These are phyloP conservation scores for Eucalyptus curtisii DNA, from an alignment of 345 rosid species.

Conservation along the genomic window DNA sequence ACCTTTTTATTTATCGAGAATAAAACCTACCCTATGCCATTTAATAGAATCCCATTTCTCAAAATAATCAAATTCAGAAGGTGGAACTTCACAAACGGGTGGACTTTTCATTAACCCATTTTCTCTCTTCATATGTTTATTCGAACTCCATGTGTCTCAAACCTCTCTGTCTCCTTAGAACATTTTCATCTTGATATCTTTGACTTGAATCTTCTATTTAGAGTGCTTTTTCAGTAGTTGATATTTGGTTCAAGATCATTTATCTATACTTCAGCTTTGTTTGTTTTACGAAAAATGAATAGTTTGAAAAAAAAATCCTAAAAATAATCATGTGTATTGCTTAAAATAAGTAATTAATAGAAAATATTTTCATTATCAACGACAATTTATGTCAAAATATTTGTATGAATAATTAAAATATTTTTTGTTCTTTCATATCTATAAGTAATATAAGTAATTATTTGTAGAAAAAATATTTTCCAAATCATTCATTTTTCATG, in stretches of 20 bases:
- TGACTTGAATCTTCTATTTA: background rate
- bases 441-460: too few relatives aligned
- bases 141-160: background rate
- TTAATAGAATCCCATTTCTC: background rate
- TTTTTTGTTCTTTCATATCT: background rate
- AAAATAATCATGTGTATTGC: background rate
- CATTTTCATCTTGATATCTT: background rate
- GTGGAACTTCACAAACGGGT: background rate
- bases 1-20: background rate
- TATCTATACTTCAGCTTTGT: background rate
- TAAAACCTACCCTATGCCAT: background rate
- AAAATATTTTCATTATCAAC: too few relatives aligned
- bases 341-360: too few relatives aligned
- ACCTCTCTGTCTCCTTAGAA: background rate
- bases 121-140: background rate
- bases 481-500: too few relatives aligned
- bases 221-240: background rate
- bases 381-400: too few relatives aligned
- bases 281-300: fast-evolving
- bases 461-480: too few relatives aligned
- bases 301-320: too few relatives aligned
- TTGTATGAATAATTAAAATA: too few relatives aligned
- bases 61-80: background rate
- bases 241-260: background rate
- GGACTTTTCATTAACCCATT: background rate